Conservation (phyloP, 2,329 filamentous ascomycete genomes). For the Pseudophaeomoniella oleicola region DNA sequence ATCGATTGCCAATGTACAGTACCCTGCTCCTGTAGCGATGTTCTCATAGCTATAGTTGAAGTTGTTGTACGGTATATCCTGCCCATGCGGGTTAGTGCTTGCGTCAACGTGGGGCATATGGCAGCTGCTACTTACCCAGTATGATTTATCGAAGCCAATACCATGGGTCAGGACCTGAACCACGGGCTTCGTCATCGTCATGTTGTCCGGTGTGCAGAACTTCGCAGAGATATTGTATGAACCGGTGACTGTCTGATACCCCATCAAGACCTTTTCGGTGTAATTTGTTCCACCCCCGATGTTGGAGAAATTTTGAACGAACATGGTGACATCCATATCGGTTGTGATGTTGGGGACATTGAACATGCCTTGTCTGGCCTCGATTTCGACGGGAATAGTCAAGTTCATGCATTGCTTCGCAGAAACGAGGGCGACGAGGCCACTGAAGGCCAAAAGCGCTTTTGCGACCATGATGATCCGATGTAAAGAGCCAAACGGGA, state of each 20-base stretch:
- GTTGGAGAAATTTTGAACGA: conserved; percentile 35
- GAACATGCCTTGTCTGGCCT: conserved; percentile 40
- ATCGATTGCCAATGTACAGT: conserved; percentile 47
- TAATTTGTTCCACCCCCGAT: conserved; percentile 33
- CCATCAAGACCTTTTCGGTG: conserved; percentile 27
- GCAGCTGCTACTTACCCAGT: too few species aligned
- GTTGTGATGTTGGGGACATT: conserved; percentile 29
- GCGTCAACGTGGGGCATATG: too few species aligned
- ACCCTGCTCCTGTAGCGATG: conserved; percentile 38
- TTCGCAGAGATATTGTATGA: conserved; percentile 44
- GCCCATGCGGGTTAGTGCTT: too few species aligned
- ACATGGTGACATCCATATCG: conserved; percentile 44
- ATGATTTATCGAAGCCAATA: conserved; percentile 18
- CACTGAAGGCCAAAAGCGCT: neutral
- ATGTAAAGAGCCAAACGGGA: neutral
- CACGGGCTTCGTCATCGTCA: conserved; percentile 6
- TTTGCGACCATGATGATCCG: neutral
- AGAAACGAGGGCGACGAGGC: conserved; percentile 4
- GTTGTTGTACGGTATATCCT: conserved; percentile 40
- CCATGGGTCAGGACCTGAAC: conserved; percentile 26
- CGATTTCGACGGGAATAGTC: conserved; percentile 41
- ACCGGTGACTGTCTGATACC: conserved; percentile 35
- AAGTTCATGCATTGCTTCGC: conserved; percentile 32
- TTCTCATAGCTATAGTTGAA: conserved; percentile 50
- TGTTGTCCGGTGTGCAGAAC: conserved; percentile 43